Base-by-base conservation (phyloP, 2,329 filamentous ascomycete species). In the Pseudodiploospora longispora region DNA sequence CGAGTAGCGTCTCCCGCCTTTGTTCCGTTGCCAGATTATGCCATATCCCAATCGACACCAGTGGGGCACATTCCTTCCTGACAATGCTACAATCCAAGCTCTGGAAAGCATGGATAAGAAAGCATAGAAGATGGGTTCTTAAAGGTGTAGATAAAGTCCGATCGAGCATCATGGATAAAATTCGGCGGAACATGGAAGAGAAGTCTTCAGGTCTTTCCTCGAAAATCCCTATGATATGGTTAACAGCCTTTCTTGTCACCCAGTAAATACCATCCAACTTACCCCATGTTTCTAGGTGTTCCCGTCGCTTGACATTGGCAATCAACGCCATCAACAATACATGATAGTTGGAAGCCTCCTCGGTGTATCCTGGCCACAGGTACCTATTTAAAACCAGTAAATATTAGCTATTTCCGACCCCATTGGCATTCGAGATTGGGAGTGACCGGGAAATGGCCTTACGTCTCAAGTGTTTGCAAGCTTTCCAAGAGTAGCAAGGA, bases 41-140 rank as follows among this genome's bases (percentile, higher is more conserved):
- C 93, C 93, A 98, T 55, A 93, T 88, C 1, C 87, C 84, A 55
- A 98, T 95, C 9, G 89, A 93, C 19, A 98, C 91, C 41, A 98
- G 71, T 2, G 94, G 88, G 6, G 91, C 93, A 64, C 93, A 97
- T 70, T 98, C 93, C 63, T 96, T 97, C 50, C 93, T 83, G 40
- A 98, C 86, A 44, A 95, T 78, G 33, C 79, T 78, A 59, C 82
- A 90, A 62, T 98, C 94, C 30, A 98, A 74, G 38, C 89, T 96
- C 63, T 97, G 90, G 60, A 96, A 98, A 32, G 91, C 87, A 52
- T 83, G 80, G 41, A 95, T 94, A 50, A 97, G 75, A 64, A 97
- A 97, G 27, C 80, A 85, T 27, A 98, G 71, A n/a, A 97, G 77
- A 42, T 95, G 83, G 6, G 85, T 86, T 48, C 87, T 81, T 43